Percentiles rank a stretch among this genome's conserved stretches.
Conservation (phyloP, 257 asterid species). For the Solanum tarijense region DNA sequence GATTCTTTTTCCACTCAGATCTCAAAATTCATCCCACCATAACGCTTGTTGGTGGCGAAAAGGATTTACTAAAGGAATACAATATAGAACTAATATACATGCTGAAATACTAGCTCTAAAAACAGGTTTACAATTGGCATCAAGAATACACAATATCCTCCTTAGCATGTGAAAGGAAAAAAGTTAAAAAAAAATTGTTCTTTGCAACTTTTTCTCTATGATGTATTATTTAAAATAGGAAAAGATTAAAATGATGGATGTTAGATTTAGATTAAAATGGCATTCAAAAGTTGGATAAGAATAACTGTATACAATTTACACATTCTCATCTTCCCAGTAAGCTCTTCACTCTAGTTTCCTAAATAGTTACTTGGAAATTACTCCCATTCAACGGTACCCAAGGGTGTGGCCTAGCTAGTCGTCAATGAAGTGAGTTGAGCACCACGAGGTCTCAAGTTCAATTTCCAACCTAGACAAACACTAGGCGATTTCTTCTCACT, state of each 20-base stretch:
- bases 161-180: background rate
- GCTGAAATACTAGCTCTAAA: background rate
- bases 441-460: background rate
- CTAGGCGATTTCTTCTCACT: too few relatives aligned
- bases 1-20: background rate
- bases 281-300: background rate
- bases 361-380: too few relatives aligned
- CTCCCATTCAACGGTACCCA: background rate
- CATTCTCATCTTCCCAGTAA: background rate
- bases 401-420: background rate
- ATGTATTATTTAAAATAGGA: too few relatives aligned
- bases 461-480: background rate
- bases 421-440: background rate
- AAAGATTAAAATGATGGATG: too few relatives aligned
- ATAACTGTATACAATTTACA: background rate
- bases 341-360: background rate
- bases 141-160: background rate
- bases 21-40: background rate
- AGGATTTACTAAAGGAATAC: background rate
- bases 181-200: background rate
- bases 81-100: background rate
- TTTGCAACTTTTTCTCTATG: background rate
- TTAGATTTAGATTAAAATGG: background rate
- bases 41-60: background rate
- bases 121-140: background rate